Percentiles rank a stretch among this genome's conserved stretches.
Conservation (phyloP, 345 rosid genomes). For the Atalantia buxifolia region DNA sequence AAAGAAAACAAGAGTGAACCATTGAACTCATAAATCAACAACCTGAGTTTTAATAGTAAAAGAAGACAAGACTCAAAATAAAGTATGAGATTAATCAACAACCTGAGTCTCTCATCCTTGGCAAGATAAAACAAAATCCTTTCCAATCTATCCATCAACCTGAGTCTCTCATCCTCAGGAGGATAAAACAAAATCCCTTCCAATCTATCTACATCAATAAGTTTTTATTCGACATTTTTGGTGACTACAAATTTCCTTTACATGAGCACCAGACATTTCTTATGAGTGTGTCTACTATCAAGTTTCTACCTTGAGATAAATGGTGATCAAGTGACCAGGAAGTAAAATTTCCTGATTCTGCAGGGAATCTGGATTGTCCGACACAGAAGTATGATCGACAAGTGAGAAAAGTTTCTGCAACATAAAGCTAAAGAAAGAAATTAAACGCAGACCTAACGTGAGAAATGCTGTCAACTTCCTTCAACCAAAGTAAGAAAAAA, state of each 20-base stretch:
- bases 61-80: background rate
- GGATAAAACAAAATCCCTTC: background rate
- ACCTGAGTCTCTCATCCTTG: background rate
- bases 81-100: background rate
- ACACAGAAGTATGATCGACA: conserved; percentile 81
- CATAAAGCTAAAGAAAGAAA: conserved; percentile 61
- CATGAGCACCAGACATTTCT: background rate
- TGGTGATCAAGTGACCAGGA: conserved; percentile 86
- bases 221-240: background rate
- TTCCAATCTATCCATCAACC: background rate
- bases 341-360: conserved; percentile 96
- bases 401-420: conserved; percentile 96
- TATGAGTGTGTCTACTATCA: background rate
- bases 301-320: conserved; percentile 75
- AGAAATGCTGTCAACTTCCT: conserved; percentile 1
- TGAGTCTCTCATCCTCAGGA: background rate
- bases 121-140: background rate
- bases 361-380: conserved; percentile 89
- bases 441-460: conserved; percentile 1
- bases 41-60: background rate
- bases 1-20: no score
- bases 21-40: no score
- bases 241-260: background rate
- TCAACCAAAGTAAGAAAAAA: conserved; percentile 4
- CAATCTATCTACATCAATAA: background rate